These are phyloP conservation scores for Aphanomyces euteiches DNA, from an alignment of 352 stramenopile genomes.

Conservation along the genomic window DNA sequence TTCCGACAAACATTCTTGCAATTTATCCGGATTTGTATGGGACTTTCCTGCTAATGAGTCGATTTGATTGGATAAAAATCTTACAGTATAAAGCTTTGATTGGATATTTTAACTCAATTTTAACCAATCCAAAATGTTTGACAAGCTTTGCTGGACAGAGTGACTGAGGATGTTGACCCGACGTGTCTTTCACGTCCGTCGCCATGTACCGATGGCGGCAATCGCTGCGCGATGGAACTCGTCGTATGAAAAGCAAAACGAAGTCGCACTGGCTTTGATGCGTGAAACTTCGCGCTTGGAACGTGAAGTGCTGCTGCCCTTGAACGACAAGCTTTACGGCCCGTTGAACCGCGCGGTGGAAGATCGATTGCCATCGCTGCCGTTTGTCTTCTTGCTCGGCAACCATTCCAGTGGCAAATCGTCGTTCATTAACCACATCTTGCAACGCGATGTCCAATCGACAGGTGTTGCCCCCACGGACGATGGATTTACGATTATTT, in stretches of 20 bases:
- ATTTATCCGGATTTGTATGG: background rate
- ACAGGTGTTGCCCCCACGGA: constrained; percentile 99
- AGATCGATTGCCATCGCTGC: constrained; percentile 90
- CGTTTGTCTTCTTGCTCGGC: constrained; percentile 98
- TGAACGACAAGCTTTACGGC: constrained; percentile 82
- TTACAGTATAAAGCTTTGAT: too few relatives aligned
- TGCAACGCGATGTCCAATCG: constrained; percentile 94
- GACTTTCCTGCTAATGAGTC: background rate
- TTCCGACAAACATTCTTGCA: background rate
- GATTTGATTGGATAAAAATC: background rate
- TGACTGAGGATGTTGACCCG: constrained; percentile 21
- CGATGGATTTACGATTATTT: constrained; percentile 99
- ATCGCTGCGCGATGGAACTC: constrained; percentile 26
- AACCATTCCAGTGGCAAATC: constrained; percentile 99
- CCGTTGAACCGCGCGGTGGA: constrained; percentile 86
- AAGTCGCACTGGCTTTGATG: constrained; percentile 46
- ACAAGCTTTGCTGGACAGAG: constrained; percentile 14
- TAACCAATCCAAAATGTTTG: background rate
- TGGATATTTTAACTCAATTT: background rate
- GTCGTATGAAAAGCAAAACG: constrained; percentile 29
- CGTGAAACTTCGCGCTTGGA: constrained; percentile 74
- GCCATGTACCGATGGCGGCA: background rate
- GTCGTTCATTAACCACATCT: constrained; percentile 99
- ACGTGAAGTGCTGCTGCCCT: constrained; percentile 61
- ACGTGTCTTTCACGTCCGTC: background rate